A percentile compares a stretch with the other conserved stretches of the same genome.
phyloP scores from a whole-genome alignment of 805 yeast species.

The Groenewaldozyma tartarivorans region DNA sequence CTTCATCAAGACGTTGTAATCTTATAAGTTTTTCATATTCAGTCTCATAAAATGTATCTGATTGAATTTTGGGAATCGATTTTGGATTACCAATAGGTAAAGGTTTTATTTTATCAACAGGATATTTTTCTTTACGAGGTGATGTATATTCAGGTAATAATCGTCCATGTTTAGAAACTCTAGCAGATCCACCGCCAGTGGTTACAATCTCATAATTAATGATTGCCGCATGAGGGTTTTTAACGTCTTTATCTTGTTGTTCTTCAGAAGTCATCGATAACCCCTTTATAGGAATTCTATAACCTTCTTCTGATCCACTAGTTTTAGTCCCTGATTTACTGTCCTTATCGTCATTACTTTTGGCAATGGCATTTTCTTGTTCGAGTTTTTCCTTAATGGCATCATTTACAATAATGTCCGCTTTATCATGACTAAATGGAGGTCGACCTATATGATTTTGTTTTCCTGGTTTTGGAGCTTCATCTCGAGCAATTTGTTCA shows the following conservation, averaged over 20 bases:
- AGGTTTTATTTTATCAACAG: conserved; percentile 7
- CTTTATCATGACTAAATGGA: too few relatives aligned
- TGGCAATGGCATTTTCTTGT: too few relatives aligned
- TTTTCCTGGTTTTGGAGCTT: background rate
- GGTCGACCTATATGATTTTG: too few relatives aligned
- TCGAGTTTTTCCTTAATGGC: too few relatives aligned
- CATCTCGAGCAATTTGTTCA: background rate
- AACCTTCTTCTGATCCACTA: too few relatives aligned
- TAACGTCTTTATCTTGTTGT: background rate
- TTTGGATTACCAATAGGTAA: conserved; percentile 5
- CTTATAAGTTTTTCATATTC: conserved; percentile 14
- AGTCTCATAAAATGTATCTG: conserved; percentile 17
- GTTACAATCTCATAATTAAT: conserved; percentile 8
- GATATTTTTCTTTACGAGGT: conserved; percentile 13
- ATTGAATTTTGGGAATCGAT: conserved; percentile 14
- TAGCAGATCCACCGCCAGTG: conserved; percentile 10
- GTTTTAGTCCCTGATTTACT: too few relatives aligned
- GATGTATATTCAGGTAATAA: conserved; percentile 4
- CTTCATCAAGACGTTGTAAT: conserved; percentile 22
- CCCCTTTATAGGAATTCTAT: background rate
- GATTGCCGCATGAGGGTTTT: background rate
- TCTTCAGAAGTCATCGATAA: too few relatives aligned
- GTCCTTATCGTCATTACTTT: too few relatives aligned
- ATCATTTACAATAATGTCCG: too few relatives aligned
- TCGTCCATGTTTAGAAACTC: conserved; percentile 3